Evolutionary conservation across 164 flowering plant species (phyloP), one percentile per base, ranked within the genome.

Genomic region (Protea cynaroides): DNA sequence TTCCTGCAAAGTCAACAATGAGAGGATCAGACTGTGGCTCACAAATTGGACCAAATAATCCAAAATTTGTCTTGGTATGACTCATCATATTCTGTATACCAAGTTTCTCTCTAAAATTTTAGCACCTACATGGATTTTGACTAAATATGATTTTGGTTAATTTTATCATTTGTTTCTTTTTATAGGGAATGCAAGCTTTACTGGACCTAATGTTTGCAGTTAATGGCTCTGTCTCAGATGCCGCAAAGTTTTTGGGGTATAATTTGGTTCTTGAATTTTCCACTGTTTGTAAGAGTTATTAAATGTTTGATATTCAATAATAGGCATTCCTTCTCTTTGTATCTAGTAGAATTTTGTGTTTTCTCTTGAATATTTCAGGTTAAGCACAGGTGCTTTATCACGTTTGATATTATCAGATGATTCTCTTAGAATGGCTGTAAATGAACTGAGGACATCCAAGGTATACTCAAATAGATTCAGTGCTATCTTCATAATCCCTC

Each of bases 1-100:
- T 94, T 72, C 99, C 99, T 25, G 65, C 68, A 38, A 89, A 84
- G 65, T 89, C 97, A 0, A 83, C 96, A 25, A 65, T 89, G 49
- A 84, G 90, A 73, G 85, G 82, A 56, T 72, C 85, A 47, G 83
- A 85, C 59, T 59, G 68, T 62, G 97, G 96, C 37, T 58, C 89
- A 18, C 99, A 91, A 79, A 94, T 94, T 74, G 93, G 95, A 62
- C 92, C 88, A 36, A 94, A 94, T 25, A 91, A 94, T 76, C 76
- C 94, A n/a, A 91, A 91, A 62, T 94, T 89, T 72, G 72, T 62
- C 56, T 40, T 76, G 85, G 99, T 94, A 76, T 69, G 54, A 7
- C 38, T 46, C 49, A 38, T 50, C 34, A 25, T 56, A 0, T 57
- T 14, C 46, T 34, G 38, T 25, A 44, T 25, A 8, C 24, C 23